Conservation (phyloP, 169 alveolate species). For the Toxoplasma gondii region DNA sequence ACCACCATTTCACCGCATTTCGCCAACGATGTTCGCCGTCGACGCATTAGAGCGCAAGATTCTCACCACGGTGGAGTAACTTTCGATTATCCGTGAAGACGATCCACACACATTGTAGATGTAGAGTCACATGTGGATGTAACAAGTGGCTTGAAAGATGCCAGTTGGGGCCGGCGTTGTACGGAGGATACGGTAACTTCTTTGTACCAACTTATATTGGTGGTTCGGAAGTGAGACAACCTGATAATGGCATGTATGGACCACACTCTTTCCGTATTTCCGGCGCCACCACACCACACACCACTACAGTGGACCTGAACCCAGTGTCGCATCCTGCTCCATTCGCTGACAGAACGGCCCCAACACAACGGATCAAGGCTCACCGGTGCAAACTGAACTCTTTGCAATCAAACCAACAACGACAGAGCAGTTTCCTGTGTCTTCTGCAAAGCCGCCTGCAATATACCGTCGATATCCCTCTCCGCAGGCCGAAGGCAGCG, state of each 20-base stretch:
- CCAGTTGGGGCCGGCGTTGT: background rate
- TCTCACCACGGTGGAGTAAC: background rate
- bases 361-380: background rate
- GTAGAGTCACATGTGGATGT: too few species aligned
- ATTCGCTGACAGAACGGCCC: too few species aligned
- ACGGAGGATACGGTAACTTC: background rate
- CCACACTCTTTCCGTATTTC: too few species aligned
- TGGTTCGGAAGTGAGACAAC: too few species aligned
- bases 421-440: background rate
- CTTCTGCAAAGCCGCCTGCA: background rate
- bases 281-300: too few species aligned
- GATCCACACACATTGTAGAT: too few species aligned
- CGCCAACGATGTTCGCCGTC: background rate
- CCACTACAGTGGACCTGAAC: too few species aligned
- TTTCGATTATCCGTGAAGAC: background rate
- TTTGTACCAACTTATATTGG: background rate
- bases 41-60: constrained; percentile 12
- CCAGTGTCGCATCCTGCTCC: too few species aligned
- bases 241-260: too few species aligned
- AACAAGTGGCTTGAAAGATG: too few species aligned
- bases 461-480: background rate
- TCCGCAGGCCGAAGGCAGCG: background rate
- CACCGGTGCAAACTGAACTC: background rate
- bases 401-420: background rate
- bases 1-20: background rate